Percentiles rank a stretch among this genome's conserved stretches.
These are phyloP conservation scores for Candida pini DNA, from an alignment of 805 yeast species.

Conservation along the genomic window DNA sequence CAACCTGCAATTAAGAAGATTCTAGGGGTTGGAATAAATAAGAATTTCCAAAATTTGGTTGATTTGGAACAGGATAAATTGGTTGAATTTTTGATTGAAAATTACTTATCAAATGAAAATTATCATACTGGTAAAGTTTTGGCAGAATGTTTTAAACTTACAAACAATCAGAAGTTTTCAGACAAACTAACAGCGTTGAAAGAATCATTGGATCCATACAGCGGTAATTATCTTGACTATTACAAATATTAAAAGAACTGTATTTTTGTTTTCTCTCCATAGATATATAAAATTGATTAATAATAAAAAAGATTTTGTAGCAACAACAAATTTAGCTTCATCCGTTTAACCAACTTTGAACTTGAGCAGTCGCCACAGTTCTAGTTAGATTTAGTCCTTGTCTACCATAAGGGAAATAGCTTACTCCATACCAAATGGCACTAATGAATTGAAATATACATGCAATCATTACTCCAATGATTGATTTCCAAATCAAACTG, in stretches of 20 bases:
- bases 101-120: conserved; percentile 10
- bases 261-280: neutral
- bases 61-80: conserved; percentile 8
- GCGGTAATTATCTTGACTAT: conserved; percentile 11
- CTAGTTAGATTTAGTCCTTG: conserved; percentile 57
- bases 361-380: conserved; percentile 36
- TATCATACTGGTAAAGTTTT: conserved; percentile 16
- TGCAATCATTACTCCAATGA: conserved; percentile 64
- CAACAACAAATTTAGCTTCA: neutral
- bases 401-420: conserved; percentile 90
- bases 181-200: conserved; percentile 9
- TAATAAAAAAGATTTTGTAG: neutral
- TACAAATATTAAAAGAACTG: conserved; percentile 5
- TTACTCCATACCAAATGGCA: conserved; percentile 73
- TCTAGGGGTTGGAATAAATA: conserved; percentile 17
- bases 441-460: conserved; percentile 73
- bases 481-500: conserved; percentile 57
- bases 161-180: conserved; percentile 1
- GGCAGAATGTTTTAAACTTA: conserved; percentile 7
- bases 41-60: conserved; percentile 12
- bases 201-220: conserved; percentile 15
- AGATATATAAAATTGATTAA: neutral
- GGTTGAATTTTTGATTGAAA: conserved; percentile 7
- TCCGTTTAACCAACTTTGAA: conserved; percentile 26
- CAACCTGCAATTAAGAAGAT: conserved; percentile 22